phyloP scores from a whole-genome alignment of 495 filamentous ascomycete genomes.

The Aspergillus leporis region DNA sequence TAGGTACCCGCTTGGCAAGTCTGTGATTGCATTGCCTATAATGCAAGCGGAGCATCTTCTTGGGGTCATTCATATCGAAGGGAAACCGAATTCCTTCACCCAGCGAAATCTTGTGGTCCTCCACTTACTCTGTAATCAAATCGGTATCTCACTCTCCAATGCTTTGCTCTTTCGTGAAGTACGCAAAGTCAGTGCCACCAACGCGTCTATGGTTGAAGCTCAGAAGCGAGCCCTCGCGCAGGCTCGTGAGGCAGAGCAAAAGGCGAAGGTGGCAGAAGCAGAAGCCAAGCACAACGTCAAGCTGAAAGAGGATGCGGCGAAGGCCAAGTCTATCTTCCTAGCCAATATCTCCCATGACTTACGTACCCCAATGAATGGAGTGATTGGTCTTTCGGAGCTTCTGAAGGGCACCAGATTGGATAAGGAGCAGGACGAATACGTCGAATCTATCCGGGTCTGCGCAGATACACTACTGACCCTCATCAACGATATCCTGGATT shows the following conservation, averaged over 20 bases:
- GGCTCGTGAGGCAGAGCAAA: conserved; percentile 76
- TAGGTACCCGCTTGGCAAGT: conserved; percentile 67
- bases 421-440: conserved; percentile 83
- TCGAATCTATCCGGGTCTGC: conserved; percentile 89
- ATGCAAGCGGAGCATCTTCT: conserved; percentile 75
- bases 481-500: conserved; percentile 94
- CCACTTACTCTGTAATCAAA: conserved; percentile 84
- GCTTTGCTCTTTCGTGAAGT: conserved; percentile 80
- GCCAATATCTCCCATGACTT: conserved; percentile 90
- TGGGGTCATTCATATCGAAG: conserved; percentile 84
- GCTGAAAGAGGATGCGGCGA: conserved; percentile 86
- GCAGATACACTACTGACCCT: conserved; percentile 88
- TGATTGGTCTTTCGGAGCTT: conserved; percentile 87
- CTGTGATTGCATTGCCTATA: conserved; percentile 84
- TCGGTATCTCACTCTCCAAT: conserved; percentile 85
- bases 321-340: conserved; percentile 88
- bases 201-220: conserved; percentile 82
- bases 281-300: conserved; percentile 85
- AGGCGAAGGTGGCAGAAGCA: conserved; percentile 79
- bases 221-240: conserved; percentile 81
- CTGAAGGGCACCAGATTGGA: conserved; percentile 75
- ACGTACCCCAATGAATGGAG: conserved; percentile 83
- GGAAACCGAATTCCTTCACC: conserved; percentile 80
- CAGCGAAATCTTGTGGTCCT: conserved; percentile 84
- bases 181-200: conserved; percentile 75